A percentile compares a stretch with the other conserved stretches of the same genome.
phyloP scores from a whole-genome alignment of 495 filamentous ascomycete species.

The Schizothecium vesticola region DNA sequence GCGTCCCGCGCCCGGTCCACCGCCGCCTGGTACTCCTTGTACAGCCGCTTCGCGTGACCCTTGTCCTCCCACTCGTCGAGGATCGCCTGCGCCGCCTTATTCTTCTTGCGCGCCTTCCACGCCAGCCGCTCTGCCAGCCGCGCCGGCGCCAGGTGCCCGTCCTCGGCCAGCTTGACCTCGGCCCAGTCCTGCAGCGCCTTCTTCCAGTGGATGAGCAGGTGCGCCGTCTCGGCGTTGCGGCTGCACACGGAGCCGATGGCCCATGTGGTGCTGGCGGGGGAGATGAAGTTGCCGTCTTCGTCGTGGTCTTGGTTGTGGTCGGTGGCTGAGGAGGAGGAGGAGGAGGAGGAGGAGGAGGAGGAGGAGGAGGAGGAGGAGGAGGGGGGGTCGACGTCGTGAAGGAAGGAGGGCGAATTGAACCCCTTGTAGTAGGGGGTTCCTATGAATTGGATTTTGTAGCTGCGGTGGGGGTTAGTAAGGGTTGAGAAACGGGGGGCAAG shows the following conservation, averaged over 20 bases:
- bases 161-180: constrained; percentile 50
- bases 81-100: constrained; percentile 47
- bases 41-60: constrained; percentile 26
- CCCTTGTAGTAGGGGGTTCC: constrained; percentile 67
- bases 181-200: constrained; percentile 67
- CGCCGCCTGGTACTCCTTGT: constrained; percentile 30
- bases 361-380: not conserved
- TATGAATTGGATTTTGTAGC: constrained; percentile 51
- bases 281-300: constrained; percentile 34
- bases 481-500: not conserved
- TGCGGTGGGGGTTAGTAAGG: not conserved
- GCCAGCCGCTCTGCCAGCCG: constrained; percentile 40
- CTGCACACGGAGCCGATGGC: constrained; percentile 49
- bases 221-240: constrained; percentile 61
- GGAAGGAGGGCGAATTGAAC: constrained; percentile 29
- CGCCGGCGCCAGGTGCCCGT: constrained; percentile 43
- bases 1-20: constrained; percentile 35
- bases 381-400: constrained; percentile 43
- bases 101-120: constrained; percentile 44
- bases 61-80: constrained; percentile 30
- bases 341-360: constrained; percentile 8
- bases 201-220: constrained; percentile 71
- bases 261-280: constrained; percentile 36
- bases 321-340: constrained; percentile 13
- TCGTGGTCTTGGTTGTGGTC: constrained; percentile 33